These are phyloP conservation scores for Bonia amplexicaulis DNA, from an alignment of 176 grass and related monocot genomes.

Conservation along the genomic window DNA sequence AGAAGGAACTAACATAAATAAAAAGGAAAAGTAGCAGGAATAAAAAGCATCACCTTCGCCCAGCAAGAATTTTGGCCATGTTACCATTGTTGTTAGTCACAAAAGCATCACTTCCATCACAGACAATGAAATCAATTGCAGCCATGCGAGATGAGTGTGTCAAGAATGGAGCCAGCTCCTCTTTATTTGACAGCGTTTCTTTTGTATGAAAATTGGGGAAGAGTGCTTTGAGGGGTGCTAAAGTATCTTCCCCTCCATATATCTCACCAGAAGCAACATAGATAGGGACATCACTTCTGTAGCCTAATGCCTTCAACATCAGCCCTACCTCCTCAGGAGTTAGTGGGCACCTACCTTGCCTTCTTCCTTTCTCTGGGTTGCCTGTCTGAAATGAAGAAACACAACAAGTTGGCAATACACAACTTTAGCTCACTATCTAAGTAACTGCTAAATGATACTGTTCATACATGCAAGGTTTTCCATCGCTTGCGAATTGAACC, in stretches of 20 bases:
- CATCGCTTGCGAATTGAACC: conserved; percentile 71
- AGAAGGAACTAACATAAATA: not conserved
- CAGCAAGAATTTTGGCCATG: conserved; percentile 82
- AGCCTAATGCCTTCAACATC: conserved; percentile 68
- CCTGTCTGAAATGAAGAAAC: conserved; percentile 57
- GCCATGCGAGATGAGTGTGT: conserved; percentile 73
- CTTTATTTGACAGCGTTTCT: conserved; percentile 72
- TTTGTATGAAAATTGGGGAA: conserved; percentile 77
- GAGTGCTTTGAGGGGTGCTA: conserved; percentile 54
- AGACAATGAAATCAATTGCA: conserved; percentile 78
- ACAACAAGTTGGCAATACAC: not conserved
- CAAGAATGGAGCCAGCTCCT: conserved; percentile 55
- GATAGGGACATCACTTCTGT: conserved; percentile 52
- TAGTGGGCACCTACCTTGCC: conserved; percentile 72
- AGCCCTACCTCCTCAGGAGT: conserved; percentile 81
- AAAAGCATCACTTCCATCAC: conserved; percentile 78
- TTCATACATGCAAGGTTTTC: conserved; percentile 76
- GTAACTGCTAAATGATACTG: not conserved
- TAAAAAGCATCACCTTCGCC: conserved; percentile 44
- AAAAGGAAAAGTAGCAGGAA: not conserved
- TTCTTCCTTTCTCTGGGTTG: conserved; percentile 75
- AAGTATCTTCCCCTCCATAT: conserved; percentile 58
- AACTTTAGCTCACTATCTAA: conserved; percentile 15
- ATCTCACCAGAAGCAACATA: conserved; percentile 85
- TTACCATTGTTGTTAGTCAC: conserved; percentile 83